Conservation (phyloP, 441 rosid species). For the Breynia disticha region DNA sequence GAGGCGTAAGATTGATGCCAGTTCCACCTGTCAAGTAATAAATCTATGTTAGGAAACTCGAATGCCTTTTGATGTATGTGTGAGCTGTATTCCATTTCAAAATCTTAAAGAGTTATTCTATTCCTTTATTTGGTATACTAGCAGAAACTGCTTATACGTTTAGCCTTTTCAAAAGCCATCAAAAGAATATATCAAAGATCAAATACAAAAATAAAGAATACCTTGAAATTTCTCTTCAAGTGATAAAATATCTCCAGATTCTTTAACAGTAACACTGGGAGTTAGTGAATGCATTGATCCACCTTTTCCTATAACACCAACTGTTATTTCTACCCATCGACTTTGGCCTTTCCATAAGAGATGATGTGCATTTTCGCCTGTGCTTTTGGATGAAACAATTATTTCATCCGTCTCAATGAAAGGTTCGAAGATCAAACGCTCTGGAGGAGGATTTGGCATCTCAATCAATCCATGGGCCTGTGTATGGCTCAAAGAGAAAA, state of each 20-base stretch:
- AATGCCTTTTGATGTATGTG: no score
- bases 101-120: no score
- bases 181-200: background rate
- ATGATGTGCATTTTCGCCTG: constrained; percentile 19
- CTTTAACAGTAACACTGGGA: constrained; percentile 90
- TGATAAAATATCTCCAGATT: constrained; percentile 81
- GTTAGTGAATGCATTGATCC: constrained; percentile 79
- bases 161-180: no score
- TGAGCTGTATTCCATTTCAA: no score
- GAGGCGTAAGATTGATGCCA: constrained; percentile 96
- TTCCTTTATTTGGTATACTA: no score
- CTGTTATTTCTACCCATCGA: constrained; percentile 89
- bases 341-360: constrained; percentile 68
- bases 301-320: constrained; percentile 66
- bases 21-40: constrained; percentile 70
- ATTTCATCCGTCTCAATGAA: constrained; percentile 90
- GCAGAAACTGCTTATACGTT: no score
- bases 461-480: constrained; percentile 91
- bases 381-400: constrained; percentile 49
- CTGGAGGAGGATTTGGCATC: constrained; percentile 91
- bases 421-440: constrained; percentile 76
- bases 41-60: background rate
- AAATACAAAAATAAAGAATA: constrained; percentile 8
- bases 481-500: constrained; percentile 15
- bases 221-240: constrained; percentile 99